phyloP scores from a whole-genome alignment of 441 rosid species.

The Pelargonium australe region DNA sequence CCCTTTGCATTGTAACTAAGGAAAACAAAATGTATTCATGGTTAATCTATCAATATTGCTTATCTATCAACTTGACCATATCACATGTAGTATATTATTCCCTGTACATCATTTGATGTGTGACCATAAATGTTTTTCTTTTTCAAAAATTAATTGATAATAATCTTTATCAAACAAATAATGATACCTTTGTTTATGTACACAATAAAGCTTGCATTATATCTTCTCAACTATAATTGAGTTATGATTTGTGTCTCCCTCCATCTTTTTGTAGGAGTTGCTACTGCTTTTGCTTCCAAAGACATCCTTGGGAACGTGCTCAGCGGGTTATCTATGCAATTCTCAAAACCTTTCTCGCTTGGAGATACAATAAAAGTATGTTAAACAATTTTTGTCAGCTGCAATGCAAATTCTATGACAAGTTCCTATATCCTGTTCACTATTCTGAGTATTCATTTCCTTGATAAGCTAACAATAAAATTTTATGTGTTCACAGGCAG shows the following conservation, averaged over 20 bases:
- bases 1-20: not conserved
- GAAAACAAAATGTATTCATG: not conserved
- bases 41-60: not conserved
- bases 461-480: not conserved
- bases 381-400: constrained; percentile 4
- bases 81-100: not conserved
- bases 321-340: constrained; percentile 81
- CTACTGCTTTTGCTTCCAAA: constrained; percentile 92
- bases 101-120: not conserved
- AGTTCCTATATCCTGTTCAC: not conserved
- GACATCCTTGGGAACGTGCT: constrained; percentile 88
- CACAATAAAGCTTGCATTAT: not conserved
- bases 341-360: constrained; percentile 76
- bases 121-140: not conserved
- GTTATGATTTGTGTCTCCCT: not conserved
- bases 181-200: not conserved
- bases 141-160: not conserved
- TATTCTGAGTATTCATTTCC: constrained; percentile 1
- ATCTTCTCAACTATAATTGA: not conserved
- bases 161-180: not conserved
- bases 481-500: constrained; percentile 48
- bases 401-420: not conserved
- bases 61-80: not conserved
- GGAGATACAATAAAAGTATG: constrained; percentile 92
- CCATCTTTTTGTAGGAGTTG: constrained; percentile 57